These are phyloP conservation scores for Diplodia corticola DNA, from an alignment of 2,329 filamentous ascomycete species.

Conservation along the genomic window DNA sequence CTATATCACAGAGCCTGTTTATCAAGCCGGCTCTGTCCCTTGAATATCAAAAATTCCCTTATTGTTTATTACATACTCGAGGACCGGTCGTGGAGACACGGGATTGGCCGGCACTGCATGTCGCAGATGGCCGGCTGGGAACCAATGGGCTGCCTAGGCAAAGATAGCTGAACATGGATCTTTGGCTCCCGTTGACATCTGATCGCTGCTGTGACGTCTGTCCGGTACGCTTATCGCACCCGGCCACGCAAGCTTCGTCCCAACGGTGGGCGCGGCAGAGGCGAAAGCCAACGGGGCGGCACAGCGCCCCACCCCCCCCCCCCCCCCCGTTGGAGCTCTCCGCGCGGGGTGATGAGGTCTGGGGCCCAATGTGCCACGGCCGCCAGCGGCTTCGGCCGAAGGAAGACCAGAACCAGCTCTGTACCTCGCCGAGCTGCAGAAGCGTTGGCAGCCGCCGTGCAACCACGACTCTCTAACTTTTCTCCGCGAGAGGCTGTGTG, in stretches of 20 bases:
- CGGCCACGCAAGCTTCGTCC: background rate
- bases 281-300: background rate
- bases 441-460: background rate
- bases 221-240: background rate
- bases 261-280: background rate
- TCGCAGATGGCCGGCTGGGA: background rate
- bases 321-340: no score
- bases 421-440: background rate
- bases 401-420: background rate
- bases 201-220: background rate
- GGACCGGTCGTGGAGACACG: background rate
- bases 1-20: slow-evolving; percentile 5
- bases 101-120: background rate
- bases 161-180: slow-evolving; percentile 5
- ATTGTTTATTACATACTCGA: slow-evolving; percentile 9
- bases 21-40: slow-evolving; percentile 3
- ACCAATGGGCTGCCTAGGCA: background rate
- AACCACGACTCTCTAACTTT: background rate
- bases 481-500: background rate
- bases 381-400: slow-evolving; percentile 7
- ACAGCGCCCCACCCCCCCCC: no score
- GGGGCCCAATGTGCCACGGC: background rate
- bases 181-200: background rate
- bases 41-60: slow-evolving; percentile 9
- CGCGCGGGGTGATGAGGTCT: background rate